A percentile compares a stretch with the other conserved stretches of the same genome.
Evolutionary conservation across 2,329 filamentous ascomycete genomes (phyloP).

Genomic region (Phialophora verrucosa): DNA sequence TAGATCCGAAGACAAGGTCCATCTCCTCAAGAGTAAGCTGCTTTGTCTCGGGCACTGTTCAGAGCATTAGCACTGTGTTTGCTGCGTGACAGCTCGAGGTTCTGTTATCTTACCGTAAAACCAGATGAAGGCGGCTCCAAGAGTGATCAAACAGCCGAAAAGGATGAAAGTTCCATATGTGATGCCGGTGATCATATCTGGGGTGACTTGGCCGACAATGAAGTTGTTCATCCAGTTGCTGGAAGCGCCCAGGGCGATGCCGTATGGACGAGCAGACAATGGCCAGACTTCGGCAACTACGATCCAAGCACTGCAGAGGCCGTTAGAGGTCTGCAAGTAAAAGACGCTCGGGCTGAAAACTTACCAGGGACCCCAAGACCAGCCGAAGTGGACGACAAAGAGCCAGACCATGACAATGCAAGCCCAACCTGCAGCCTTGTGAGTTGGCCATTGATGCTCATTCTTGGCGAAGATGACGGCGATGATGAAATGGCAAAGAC

Average conservation of each 20-base stretch:
- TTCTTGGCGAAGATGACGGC: slow-evolving; percentile 71
- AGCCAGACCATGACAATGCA: slow-evolving; percentile 68
- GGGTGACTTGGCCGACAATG: slow-evolving; percentile 42
- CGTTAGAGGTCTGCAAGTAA: background rate
- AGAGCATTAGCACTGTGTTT: background rate
- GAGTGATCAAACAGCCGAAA: slow-evolving; percentile 67
- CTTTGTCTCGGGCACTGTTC: slow-evolving; percentile 45
- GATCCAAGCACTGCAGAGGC: slow-evolving; percentile 65
- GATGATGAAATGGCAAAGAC: slow-evolving; percentile 72
- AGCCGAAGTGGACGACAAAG: slow-evolving; percentile 76
- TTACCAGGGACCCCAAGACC: slow-evolving; percentile 62
- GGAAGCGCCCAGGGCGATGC: slow-evolving; percentile 70
- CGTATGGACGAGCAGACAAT: slow-evolving; percentile 71
- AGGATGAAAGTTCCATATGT: slow-evolving; percentile 74
- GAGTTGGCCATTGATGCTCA: slow-evolving; percentile 61
- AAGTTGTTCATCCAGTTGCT: slow-evolving; percentile 58
- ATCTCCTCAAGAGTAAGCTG: slow-evolving; percentile 44
- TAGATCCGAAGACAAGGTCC: slow-evolving; percentile 53
- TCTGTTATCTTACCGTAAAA: slow-evolving; percentile 38
- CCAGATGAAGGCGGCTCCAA: slow-evolving; percentile 34
- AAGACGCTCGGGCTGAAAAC: background rate
- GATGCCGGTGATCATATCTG: slow-evolving; percentile 68
- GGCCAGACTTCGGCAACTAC: slow-evolving; percentile 78
- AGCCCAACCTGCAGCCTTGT: slow-evolving; percentile 71
- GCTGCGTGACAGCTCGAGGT: no score